Conservation (phyloP, 164 flowering plant species). For the Macadamia tetraphylla region DNA sequence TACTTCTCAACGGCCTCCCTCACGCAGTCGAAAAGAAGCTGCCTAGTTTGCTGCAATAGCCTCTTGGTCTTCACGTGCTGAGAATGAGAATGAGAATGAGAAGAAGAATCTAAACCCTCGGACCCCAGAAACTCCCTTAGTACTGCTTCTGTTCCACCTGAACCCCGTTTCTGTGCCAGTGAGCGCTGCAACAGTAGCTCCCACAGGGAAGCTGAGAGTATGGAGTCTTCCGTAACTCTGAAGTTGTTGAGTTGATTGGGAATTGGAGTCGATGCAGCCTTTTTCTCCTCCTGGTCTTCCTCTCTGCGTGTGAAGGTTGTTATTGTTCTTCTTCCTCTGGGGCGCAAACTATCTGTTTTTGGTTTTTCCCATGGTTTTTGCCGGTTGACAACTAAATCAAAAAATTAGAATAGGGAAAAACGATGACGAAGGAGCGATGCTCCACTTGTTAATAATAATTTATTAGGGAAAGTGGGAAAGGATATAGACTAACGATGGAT, state of each 20-base stretch:
- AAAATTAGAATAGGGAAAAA: neutral
- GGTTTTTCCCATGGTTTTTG: neutral
- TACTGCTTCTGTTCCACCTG: slow-evolving; percentile 14
- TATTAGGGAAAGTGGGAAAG: neutral
- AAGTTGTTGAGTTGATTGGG: slow-evolving; percentile 2
- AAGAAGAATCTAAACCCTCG: slow-evolving; percentile 8
- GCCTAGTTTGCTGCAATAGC: slow-evolving; percentile 26
- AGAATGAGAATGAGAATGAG: neutral
- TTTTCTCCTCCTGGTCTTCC: neutral
- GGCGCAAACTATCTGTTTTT: slow-evolving; percentile 18
- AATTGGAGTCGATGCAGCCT: slow-evolving; percentile 9
- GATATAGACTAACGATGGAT: slow-evolving; percentile 15
- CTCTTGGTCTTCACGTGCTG: slow-evolving; percentile 21
- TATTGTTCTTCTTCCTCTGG: neutral
- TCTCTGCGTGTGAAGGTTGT: slow-evolving; percentile 2
- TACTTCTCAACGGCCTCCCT: slow-evolving; percentile 27
- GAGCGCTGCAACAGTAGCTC: slow-evolving; percentile 21
- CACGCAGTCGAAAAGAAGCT: slow-evolving; percentile 33
- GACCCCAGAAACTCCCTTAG: slow-evolving; percentile 8
- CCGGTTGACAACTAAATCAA: neutral
- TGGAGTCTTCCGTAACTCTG: slow-evolving; percentile 26
- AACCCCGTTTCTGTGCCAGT: slow-evolving; percentile 17
- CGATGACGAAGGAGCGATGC: neutral
- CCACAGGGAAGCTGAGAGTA: slow-evolving; percentile 35
- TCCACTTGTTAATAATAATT: neutral